These are phyloP conservation scores for Arabidopsis thaliana DNA, from an alignment of 345 rosid species.

Conservation along the genomic window TAIR10.1 NC_003074.8:7313001-7313500, in stretches of 20 bases:
- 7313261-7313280: too few species aligned
- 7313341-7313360: background rate
- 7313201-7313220: too few species aligned
- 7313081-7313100: too few species aligned
- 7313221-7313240: too few species aligned
- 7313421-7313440: background rate
- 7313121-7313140: too few species aligned
- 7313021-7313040: background rate
- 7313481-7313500: background rate
- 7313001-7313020: too few species aligned
- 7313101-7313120: background rate
- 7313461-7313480: background rate
- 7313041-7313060: background rate
- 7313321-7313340: background rate
- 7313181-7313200: too few species aligned
- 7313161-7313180: too few species aligned
- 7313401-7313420: background rate
- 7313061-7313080: background rate
- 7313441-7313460: background rate
- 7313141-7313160: too few species aligned
- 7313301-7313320: background rate
- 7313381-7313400: background rate
- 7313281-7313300: background rate
- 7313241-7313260: background rate
- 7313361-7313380: background rate